These are phyloP conservation scores for Yamadazyma nakazawae DNA, from an alignment of 805 yeast genomes.

Conservation along the genomic window DNA sequence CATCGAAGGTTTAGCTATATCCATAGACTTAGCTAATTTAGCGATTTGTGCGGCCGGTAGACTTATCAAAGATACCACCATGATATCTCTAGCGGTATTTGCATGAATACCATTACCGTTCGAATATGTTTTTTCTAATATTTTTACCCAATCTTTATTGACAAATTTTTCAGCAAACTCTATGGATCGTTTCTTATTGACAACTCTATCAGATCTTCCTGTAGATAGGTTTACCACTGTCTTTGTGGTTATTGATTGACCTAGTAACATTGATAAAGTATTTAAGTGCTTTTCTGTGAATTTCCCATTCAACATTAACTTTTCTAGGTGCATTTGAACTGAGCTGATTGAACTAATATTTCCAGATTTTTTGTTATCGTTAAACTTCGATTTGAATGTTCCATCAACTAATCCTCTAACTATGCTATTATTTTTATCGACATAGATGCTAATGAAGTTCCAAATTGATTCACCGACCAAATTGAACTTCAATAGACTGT, in stretches of 20 bases:
- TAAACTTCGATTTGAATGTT: constrained; percentile 43
- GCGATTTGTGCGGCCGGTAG: constrained; percentile 43
- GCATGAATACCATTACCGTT: constrained; percentile 55
- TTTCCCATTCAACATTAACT: constrained; percentile 44
- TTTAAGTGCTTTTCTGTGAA: constrained; percentile 46
- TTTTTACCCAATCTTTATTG: constrained; percentile 53
- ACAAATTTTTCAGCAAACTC: constrained; percentile 56
- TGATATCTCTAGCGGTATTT: constrained; percentile 43
- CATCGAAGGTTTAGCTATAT: constrained; percentile 39
- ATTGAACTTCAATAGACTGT: constrained; percentile 55
- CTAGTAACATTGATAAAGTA: constrained; percentile 45
- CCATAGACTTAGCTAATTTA: constrained; percentile 41
- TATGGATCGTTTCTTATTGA: constrained; percentile 24
- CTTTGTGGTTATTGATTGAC: constrained; percentile 27
- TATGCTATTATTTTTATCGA: constrained; percentile 35
- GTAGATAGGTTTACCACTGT: constrained; percentile 11
- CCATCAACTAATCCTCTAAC: constrained; percentile 60
- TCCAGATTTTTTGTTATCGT: constrained; percentile 48
- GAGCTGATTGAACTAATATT: constrained; percentile 42
- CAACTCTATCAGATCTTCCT: constrained; percentile 13
- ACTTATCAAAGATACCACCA: constrained; percentile 51
- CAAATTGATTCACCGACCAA: constrained; percentile 61
- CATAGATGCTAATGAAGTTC: constrained; percentile 60
- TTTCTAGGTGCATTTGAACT: constrained; percentile 53
- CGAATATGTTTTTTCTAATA: constrained; percentile 54